Conservation (phyloP, 2,329 filamentous ascomycete species). For the Trichoderma endophyticum region DNA sequence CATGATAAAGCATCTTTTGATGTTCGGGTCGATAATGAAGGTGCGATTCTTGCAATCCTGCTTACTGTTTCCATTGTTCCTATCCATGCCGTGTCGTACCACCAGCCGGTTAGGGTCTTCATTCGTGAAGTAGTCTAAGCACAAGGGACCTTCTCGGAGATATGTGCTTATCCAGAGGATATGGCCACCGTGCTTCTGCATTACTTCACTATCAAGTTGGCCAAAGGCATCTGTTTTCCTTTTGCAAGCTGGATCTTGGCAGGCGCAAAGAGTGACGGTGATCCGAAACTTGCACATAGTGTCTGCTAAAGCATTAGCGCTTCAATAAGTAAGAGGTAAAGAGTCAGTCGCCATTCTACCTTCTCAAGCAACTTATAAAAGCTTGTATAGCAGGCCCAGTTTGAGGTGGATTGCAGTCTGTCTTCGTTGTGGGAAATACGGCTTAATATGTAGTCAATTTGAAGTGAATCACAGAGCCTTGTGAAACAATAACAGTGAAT, state of each 20-base stretch:
- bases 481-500: slow-evolving; percentile 6
- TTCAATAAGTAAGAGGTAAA: background rate
- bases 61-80: slow-evolving; percentile 18
- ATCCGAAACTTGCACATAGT: background rate
- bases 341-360: background rate
- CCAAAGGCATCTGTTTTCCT: background rate
- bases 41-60: slow-evolving; percentile 19
- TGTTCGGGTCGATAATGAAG: background rate
- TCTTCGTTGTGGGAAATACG: no score
- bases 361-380: background rate
- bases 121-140: slow-evolving; percentile 18
- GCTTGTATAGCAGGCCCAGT: background rate
- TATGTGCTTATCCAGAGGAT: slow-evolving; percentile 6
- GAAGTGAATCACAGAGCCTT: background rate
- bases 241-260: background rate
- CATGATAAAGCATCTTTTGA: background rate
- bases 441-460: background rate
- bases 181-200: slow-evolving; percentile 10
- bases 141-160: slow-evolving; percentile 4
- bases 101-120: slow-evolving; percentile 15
- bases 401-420: no score
- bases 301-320: background rate
- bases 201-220: background rate
- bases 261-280: background rate
- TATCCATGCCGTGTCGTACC: slow-evolving; percentile 19